phyloP scores from a whole-genome alignment of 148 eudicot species.

The Nepenthes mirabilis region DNA sequence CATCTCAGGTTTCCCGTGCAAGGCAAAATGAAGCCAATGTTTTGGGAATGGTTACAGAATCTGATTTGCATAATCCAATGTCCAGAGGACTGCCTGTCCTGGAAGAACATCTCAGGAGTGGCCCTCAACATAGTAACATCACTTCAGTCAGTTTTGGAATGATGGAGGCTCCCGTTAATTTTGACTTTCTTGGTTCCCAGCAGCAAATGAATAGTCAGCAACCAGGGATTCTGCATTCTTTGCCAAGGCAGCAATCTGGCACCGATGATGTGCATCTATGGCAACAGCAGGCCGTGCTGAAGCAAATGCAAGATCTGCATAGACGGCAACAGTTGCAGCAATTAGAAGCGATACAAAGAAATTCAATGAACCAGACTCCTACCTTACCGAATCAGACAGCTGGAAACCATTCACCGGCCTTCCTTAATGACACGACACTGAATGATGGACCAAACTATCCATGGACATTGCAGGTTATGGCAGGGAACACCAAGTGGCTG shows the following conservation, averaged over 20 bases:
- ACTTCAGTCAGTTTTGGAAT: constrained; percentile 22
- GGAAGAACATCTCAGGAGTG: constrained; percentile 22
- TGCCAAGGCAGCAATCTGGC: constrained; percentile 23
- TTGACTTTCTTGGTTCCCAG: constrained; percentile 45
- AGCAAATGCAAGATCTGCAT: constrained; percentile 50
- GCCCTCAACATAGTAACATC: constrained; percentile 18
- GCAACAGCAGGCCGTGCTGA: constrained; percentile 46
- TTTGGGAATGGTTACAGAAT: constrained; percentile 51
- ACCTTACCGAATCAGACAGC: constrained; percentile 16
- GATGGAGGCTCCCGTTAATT: constrained; percentile 30
- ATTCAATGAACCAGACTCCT: constrained; percentile 26
- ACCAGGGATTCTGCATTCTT: constrained; percentile 23
- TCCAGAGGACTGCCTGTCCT: constrained; percentile 28
- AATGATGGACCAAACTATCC: constrained; percentile 9
- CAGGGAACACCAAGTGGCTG: constrained; percentile 25
- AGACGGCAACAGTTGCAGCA: constrained; percentile 44
- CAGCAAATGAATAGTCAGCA: constrained; percentile 32
- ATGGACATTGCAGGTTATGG: constrained; percentile 17
- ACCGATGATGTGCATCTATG: constrained; percentile 28
- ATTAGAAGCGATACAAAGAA: constrained; percentile 26
- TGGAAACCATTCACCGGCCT: constrained; percentile 17
- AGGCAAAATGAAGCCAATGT: constrained; percentile 58
- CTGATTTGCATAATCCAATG: constrained; percentile 33
- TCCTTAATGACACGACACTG: constrained; percentile 18
- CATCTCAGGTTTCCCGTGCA: constrained; percentile 27